Percentiles rank a stretch among this genome's conserved stretches.
Conservation (phyloP, 257 asterid species). For the Solanum arcanum region DNA sequence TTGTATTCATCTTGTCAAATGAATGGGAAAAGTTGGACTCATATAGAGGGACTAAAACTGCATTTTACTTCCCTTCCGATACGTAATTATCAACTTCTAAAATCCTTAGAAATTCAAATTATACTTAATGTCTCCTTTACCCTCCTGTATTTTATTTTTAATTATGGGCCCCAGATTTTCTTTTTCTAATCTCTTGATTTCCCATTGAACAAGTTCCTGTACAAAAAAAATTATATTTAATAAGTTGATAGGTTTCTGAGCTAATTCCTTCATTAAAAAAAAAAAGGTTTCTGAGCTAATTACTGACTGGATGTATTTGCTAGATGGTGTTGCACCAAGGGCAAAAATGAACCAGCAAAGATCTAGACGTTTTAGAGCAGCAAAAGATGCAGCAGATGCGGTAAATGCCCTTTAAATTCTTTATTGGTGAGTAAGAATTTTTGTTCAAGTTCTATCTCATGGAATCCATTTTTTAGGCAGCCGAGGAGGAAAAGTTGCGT, state of each 20-base stretch:
- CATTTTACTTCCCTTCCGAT: not conserved
- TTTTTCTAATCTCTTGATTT: not conserved
- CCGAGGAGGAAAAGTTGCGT: conserved; percentile 25
- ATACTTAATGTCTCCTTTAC: not conserved
- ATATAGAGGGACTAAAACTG: not conserved
- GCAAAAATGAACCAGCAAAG: conserved; percentile 66
- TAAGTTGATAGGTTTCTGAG: not conserved
- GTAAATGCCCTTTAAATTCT: conserved; percentile 8
- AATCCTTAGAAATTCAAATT: not conserved
- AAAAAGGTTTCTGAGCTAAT: not conserved
- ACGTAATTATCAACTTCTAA: not conserved
- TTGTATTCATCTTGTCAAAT: not conserved
- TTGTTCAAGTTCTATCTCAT: not conserved
- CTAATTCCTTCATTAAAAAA: not conserved
- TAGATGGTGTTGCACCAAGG: conserved; percentile 73
- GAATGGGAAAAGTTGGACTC: not conserved
- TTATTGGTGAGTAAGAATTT: not conserved
- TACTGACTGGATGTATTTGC: not conserved
- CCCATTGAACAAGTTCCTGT: not conserved
- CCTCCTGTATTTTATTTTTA: not conserved
- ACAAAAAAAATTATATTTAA: not conserved
- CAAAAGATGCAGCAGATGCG: conserved; percentile 24
- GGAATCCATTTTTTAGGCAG: conserved; percentile 23
- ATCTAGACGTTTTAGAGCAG: conserved; percentile 35
- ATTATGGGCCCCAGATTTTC: not conserved